These are phyloP conservation scores for Phytophthora macrochlamydospora DNA, from an alignment of 352 stramenopile species.

Conservation along the genomic window DNA sequence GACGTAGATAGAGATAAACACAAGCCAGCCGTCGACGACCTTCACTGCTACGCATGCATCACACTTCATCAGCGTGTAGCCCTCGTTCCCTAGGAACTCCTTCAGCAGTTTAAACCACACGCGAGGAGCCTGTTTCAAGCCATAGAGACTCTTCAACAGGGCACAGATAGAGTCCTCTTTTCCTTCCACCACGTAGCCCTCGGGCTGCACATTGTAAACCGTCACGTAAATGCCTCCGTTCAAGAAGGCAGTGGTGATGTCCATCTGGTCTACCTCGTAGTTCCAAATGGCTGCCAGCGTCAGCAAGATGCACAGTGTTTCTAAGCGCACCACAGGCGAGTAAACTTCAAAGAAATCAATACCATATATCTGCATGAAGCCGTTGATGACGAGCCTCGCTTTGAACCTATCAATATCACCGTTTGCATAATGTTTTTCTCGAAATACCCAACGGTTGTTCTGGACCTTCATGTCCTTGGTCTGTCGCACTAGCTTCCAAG, in stretches of 20 bases:
- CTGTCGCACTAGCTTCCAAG: constrained; percentile 4
- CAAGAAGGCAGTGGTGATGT: constrained; percentile 9
- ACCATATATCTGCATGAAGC: background rate
- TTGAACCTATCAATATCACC: constrained; percentile 5
- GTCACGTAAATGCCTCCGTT: constrained; percentile 6
- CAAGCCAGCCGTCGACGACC: constrained; percentile 9
- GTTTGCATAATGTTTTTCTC: background rate
- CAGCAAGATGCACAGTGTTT: constrained; percentile 6
- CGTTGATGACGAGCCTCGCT: constrained; percentile 2
- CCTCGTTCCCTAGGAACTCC: constrained; percentile 13
- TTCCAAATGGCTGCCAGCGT: background rate
- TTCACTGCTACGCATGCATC: constrained; percentile 24
- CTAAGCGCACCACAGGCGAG: constrained; percentile 6
- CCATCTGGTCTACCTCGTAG: background rate
- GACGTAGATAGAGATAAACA: constrained; percentile 31
- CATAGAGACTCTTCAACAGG: constrained; percentile 7
- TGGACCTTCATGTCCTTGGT: constrained; percentile 13
- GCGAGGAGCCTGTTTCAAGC: constrained; percentile 12
- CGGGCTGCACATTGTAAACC: constrained; percentile 6
- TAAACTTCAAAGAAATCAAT: constrained; percentile 5
- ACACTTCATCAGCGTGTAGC: constrained; percentile 15
- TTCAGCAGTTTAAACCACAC: constrained; percentile 29
- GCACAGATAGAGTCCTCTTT: constrained; percentile 13
- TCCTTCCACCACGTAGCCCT: constrained; percentile 1
- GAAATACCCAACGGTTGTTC: constrained; percentile 1